Base-by-base conservation (phyloP, 2,329 filamentous ascomycete genomes). In the Magnaporthiopsis incrustans region DNA sequence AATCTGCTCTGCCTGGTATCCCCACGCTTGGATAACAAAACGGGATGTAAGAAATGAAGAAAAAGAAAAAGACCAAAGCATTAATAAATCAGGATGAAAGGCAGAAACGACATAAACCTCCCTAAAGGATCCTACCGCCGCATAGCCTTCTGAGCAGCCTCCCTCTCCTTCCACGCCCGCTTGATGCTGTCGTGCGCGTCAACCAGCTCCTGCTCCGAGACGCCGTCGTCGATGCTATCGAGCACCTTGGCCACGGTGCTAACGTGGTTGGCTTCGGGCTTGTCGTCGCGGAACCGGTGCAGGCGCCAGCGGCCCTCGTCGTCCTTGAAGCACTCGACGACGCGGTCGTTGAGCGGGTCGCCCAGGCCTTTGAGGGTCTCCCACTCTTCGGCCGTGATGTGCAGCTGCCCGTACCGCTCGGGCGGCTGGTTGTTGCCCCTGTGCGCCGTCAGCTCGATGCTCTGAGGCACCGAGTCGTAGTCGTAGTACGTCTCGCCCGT, bases 221-320 rank as follows among this genome's bases (percentile, higher is more conserved):
- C 92, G 1, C 87, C 87, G 71, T 97, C 92, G 66, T 87, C 83
- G 69, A 99, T 98, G 75, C 91, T 96, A 68, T 94, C 89, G 65
- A 97, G 82, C 4, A 99, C 95, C 73, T 90, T 96, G 32, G 87
- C 81, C 1, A 97, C 91, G 0, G 91, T 94, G 25, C 81, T 87
- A 66, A 90, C 89, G 76, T 98, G 93, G 71, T 99, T 99, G 0
- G 91, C 92, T 69, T 97, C 89, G 33, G 82, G 80, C 78, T 99
- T 99, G 76, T 99, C 95, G 71, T 98, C 93, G 63, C 95, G 85
- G 76, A 97, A 94, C 35, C 93, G 87, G 69, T 95, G 89, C 74
- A 91, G 91, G 65, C 92, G 86, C 95, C 95, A 99, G 27, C 88
- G 81, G 25, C 85, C 85, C 65, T 87, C 76, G 1, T 85, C 80